Base-by-base conservation (phyloP, 108 stramenopile genomes). In the Cylindrotheca fusiformis region DNA sequence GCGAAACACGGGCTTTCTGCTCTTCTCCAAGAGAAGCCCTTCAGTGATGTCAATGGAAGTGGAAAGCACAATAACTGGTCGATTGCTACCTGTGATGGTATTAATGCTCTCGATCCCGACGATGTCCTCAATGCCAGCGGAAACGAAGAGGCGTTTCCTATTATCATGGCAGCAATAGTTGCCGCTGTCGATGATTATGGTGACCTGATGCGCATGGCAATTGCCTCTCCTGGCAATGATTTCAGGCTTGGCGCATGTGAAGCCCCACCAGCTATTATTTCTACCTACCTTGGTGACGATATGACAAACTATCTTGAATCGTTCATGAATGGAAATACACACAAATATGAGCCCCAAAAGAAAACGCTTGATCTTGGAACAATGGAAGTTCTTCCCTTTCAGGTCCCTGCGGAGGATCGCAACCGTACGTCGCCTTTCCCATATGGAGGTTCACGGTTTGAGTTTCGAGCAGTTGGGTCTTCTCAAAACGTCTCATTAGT, bases 21-120 rank as follows among this genome's bases (percentile, higher is more conserved):
- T n/a, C 83, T 97, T 58, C 67, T 95, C 59, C 95, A 96, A 65
- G 97, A 97, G 79, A 97, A 97, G 90, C 97, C 97, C 21, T 97
- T 97, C 85, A 85, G 92, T 52, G 86, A 93, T 59, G 81, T 97
- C 63, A 97, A 97, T 67, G 97, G 97, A 58, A 84, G 82, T 36
- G 95, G 97, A 59, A 97, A 97, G 87, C 95, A 97, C 87, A 95
- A 93, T 72, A 96, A 96, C 79, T 97, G 97, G 97, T 85, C 84
- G 67, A 84, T 97, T 63, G 90, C 86, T 46, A 95, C 91, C 24
- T 78, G 76, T 25, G 79, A 83, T 61, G 95, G 95, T 25, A 68
- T 87, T 69, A 88, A 93, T 69, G 60, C 93, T 52, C 71, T 97
- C 45, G 82, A 86, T 53, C 88, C 93, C 24, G 75, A 75, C 33